Percentiles rank a stretch among this genome's conserved stretches.
phyloP scores from a whole-genome alignment of 169 alveolate genomes.

The Fabrea salina region DNA sequence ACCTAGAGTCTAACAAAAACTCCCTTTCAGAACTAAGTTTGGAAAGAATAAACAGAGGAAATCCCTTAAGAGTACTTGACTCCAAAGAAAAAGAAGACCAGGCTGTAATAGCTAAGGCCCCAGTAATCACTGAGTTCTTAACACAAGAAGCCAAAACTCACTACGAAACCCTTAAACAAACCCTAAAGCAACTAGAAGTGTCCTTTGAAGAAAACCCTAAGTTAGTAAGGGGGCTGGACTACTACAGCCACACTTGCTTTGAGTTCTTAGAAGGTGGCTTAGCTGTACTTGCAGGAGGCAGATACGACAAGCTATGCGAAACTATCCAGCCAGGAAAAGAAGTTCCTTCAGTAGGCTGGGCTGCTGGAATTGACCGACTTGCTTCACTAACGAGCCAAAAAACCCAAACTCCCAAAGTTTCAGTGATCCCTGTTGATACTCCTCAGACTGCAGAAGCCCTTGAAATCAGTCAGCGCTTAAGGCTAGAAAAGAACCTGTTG shows the following conservation, averaged over 20 bases:
- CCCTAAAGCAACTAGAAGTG: not conserved
- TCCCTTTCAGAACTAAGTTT: not conserved
- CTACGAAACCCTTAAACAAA: not conserved
- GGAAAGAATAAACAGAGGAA: not conserved
- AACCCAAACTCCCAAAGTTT: not conserved
- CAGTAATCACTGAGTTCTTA: not conserved
- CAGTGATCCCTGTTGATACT: not conserved
- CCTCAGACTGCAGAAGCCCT: not conserved
- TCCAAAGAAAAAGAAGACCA: slow-evolving; percentile 13
- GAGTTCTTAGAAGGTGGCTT: not conserved
- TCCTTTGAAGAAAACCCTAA: not conserved
- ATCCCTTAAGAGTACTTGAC: not conserved
- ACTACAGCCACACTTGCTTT: slow-evolving; percentile 9
- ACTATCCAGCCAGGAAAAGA: not conserved
- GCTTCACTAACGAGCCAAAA: not conserved
- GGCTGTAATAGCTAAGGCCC: not conserved
- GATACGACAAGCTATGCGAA: slow-evolving; percentile 3
- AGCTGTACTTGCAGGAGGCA: slow-evolving; percentile 11
- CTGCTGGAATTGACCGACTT: slow-evolving; percentile 13
- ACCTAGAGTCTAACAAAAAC: not conserved
- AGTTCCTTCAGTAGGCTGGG: not conserved
- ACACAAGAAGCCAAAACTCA: not conserved
- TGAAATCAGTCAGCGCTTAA: not conserved
- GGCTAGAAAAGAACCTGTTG: not conserved
- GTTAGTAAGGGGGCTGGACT: slow-evolving; percentile 22